Evolutionary conservation across 768 basidiomycete genomes (phyloP), one percentile per base, ranked within the genome.

Genomic region (Serendipita sp.): DNA sequence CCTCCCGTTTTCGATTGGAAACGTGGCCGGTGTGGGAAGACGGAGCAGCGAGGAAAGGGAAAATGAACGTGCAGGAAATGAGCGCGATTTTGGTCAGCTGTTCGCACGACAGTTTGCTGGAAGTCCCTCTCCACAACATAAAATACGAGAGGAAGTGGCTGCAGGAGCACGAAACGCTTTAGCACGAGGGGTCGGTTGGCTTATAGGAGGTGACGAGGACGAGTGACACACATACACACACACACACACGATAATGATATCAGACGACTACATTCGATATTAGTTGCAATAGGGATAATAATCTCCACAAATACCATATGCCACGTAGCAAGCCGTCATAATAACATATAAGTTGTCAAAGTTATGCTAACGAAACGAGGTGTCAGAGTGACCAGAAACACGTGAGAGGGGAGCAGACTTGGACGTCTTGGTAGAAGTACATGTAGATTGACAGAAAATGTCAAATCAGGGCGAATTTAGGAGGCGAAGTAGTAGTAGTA

Each of bases 101-200:
- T 76, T 44, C 83, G 81, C 56, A 23, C n/a, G 48, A 32, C n/a
- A n/a, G n/a, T 51, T 51, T 5, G 28, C 35, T n/a, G 56, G 56
- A 28, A 36, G 16, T 36, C 23, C 56, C 13, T 60, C 56, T 32
- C 56, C 56, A 4, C 56, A 35, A 2, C 56, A 30, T 60, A 4
- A n/a, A n/a, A 35, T 60, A n/a, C 23, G 23, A 35, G 56, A 60
- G 16, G 86, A 87, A 63, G 84, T 88, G 46, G 83, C 85, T 18
- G 73, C 81, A n/a, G 85, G 86, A 69, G 91, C 91, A 1, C 83
- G 84, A 58, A 80, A 85, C 36, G 90, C 84, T 2, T 73, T 98
- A 46, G 88, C 90, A 44, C 86, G 87, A 70, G 95, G 95, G 5
- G 90, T 98, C 63, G 94, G 94, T 34, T 98, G 95, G 95, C 78